Evolutionary conservation across 139 green algal genomes (phyloP).

Genomic region (Tetradesmus obliquus): DNA sequence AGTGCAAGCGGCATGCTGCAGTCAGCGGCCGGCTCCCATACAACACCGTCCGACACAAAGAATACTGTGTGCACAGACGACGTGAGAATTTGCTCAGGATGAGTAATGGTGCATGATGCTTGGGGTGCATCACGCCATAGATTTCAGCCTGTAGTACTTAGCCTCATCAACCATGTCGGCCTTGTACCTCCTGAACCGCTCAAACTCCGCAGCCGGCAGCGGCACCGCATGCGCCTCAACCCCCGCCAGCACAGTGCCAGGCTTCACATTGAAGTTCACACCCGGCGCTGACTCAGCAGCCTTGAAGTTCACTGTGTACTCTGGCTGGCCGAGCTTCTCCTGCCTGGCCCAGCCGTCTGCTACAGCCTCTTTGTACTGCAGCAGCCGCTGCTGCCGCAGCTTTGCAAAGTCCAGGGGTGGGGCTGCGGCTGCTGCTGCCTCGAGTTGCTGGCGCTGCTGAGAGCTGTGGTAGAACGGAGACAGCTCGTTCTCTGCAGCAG

Average conservation of each 20-base stretch:
- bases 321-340: background rate
- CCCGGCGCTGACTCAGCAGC: too few species aligned
- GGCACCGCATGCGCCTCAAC: background rate
- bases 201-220: background rate
- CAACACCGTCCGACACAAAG: too few species aligned
- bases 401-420: background rate
- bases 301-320: too few species aligned
- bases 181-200: conserved; percentile 1
- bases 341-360: background rate
- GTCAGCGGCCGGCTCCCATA: too few species aligned
- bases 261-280: too few species aligned
- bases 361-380: background rate
- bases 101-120: too few species aligned
- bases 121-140: background rate
- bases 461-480: background rate
- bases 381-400: background rate
- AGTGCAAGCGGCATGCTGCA: too few species aligned
- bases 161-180: background rate
- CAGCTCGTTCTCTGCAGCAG: conserved; percentile 12
- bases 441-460: too few species aligned
- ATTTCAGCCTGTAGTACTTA: background rate
- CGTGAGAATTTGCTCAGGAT: too few species aligned
- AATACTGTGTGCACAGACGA: too few species aligned
- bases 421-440: background rate
- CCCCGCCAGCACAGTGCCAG: background rate